Evolutionary conservation across 2,329 filamentous ascomycete species (phyloP).

Genomic region (Ascochyta pisi): DNA sequence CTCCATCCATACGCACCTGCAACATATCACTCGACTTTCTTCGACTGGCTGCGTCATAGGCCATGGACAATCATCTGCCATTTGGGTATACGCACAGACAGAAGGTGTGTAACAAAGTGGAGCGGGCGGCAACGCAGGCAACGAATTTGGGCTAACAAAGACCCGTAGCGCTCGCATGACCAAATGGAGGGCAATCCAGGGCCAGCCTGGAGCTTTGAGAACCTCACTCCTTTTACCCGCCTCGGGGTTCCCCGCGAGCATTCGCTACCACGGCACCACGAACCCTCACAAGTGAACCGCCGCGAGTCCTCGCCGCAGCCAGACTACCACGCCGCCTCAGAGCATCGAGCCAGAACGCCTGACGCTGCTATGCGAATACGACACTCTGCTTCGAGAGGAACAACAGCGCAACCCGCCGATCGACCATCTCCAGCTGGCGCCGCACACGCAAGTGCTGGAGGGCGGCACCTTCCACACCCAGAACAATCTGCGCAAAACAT

Average conservation of each 20-base stretch:
- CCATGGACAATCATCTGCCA: constrained; percentile 39
- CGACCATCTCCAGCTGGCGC: constrained; percentile 8
- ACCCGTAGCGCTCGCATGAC: constrained; percentile 43
- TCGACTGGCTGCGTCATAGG: constrained; percentile 18
- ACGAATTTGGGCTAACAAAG: constrained; percentile 9
- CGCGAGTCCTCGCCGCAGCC: constrained; percentile 9
- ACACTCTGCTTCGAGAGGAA: not conserved
- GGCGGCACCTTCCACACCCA: constrained; percentile 30
- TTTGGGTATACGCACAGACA: constrained; percentile 44
- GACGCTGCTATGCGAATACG: constrained; percentile 7
- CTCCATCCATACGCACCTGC: not conserved
- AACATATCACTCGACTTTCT: not conserved
- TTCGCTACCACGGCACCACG: constrained; percentile 10
- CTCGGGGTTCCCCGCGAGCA: constrained; percentile 16
- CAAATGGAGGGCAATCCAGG: constrained; percentile 42
- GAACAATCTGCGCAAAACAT: constrained; percentile 27
- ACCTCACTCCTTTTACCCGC: constrained; percentile 15
- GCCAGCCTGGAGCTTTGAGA: constrained; percentile 34
- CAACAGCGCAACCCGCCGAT: constrained; percentile 4
- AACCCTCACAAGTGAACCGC: constrained; percentile 12
- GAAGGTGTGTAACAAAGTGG: constrained; percentile 39
- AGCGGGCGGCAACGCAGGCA: constrained; percentile 20
- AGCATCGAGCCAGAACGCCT: constrained; percentile 13
- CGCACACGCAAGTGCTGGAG: constrained; percentile 22
- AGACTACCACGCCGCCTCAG: constrained; percentile 3